Conservation (phyloP, 2,329 filamentous ascomycete species). For the Colletotrichum neosansevieriae region DNA sequence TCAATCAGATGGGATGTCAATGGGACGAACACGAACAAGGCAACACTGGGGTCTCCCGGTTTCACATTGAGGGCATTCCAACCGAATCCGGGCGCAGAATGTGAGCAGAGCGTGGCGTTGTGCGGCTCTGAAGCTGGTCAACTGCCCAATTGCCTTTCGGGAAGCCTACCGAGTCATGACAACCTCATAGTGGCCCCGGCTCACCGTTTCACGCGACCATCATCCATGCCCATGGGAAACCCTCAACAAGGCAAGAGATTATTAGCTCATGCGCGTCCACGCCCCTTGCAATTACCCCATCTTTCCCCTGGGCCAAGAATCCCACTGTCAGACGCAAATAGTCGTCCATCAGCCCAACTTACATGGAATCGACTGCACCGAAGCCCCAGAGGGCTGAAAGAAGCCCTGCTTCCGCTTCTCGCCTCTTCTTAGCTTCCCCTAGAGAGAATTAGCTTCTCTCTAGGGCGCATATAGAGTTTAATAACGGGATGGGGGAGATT, state of each 20-base stretch:
- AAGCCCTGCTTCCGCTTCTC: constrained; percentile 14
- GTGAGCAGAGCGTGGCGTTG: constrained; percentile 16
- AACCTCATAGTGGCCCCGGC: constrained; percentile 17
- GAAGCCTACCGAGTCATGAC: constrained; percentile 34
- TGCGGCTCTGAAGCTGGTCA: constrained; percentile 21
- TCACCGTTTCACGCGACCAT: constrained; percentile 33
- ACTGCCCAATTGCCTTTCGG: constrained; percentile 4
- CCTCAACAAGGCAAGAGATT: constrained; percentile 19
- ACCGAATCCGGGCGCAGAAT: constrained; percentile 20
- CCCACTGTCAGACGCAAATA: constrained; percentile 21
- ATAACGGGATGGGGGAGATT: constrained; percentile 24
- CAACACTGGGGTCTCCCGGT: constrained; percentile 17
- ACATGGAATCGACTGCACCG: constrained; percentile 8
- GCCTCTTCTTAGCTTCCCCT: constrained; percentile 2
- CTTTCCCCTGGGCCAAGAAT: constrained; percentile 13
- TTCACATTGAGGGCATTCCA: constrained; percentile 30
- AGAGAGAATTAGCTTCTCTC: too few species aligned
- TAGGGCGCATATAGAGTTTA: constrained; percentile 15
- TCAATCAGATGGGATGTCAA: neutral
- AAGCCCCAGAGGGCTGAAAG: constrained; percentile 30
- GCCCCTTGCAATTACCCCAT: neutral
- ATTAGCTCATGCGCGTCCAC: constrained; percentile 14
- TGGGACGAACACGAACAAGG: constrained; percentile 26
- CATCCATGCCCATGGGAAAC: constrained; percentile 13
- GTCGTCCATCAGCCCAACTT: constrained; percentile 24